Percentiles rank a stretch among this genome's conserved stretches.
Conservation (phyloP, 208 protist species). For the Wallacemonas sp. region DNA sequence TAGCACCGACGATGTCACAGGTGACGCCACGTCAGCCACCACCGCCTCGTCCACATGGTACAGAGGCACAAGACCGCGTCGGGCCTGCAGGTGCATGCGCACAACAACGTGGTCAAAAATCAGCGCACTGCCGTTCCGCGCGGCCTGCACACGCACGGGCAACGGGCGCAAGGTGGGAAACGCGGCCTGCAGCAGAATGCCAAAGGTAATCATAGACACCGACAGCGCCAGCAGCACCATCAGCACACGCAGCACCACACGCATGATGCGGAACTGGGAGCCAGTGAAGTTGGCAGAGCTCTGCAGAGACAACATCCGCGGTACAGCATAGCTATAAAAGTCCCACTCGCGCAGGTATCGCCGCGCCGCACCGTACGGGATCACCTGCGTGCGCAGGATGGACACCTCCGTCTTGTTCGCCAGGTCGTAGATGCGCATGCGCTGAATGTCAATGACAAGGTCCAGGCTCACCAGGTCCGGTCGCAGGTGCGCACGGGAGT, state of each 20-base stretch:
- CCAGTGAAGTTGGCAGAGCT: constrained; percentile 62
- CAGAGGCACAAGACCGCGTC: not conserved
- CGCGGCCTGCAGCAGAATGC: constrained; percentile 68
- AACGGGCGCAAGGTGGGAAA: constrained; percentile 68
- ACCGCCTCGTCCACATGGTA: not conserved
- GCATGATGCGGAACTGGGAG: constrained; percentile 44
- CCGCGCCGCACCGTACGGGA: constrained; percentile 38
- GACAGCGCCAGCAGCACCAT: constrained; percentile 43
- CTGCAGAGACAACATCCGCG: constrained; percentile 66
- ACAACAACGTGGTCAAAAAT: constrained; percentile 83
- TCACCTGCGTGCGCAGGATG: constrained; percentile 38
- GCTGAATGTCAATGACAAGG: constrained; percentile 54
- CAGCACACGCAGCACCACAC: constrained; percentile 53
- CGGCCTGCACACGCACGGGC: constrained; percentile 50
- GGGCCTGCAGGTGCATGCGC: constrained; percentile 63
- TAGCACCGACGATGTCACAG: not conserved
- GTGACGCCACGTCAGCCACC: not conserved
- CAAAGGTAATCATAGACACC: constrained; percentile 45
- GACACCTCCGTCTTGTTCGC: constrained; percentile 20
- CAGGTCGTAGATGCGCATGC: constrained; percentile 50
- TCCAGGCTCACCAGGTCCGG: constrained; percentile 61
- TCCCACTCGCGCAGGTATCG: constrained; percentile 34
- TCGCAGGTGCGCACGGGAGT: constrained; percentile 42
- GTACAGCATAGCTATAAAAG: constrained; percentile 72
- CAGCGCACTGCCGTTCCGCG: constrained; percentile 39